Conservation (phyloP, 2,329 filamentous ascomycete genomes). For the Cladophialophora immunda region DNA sequence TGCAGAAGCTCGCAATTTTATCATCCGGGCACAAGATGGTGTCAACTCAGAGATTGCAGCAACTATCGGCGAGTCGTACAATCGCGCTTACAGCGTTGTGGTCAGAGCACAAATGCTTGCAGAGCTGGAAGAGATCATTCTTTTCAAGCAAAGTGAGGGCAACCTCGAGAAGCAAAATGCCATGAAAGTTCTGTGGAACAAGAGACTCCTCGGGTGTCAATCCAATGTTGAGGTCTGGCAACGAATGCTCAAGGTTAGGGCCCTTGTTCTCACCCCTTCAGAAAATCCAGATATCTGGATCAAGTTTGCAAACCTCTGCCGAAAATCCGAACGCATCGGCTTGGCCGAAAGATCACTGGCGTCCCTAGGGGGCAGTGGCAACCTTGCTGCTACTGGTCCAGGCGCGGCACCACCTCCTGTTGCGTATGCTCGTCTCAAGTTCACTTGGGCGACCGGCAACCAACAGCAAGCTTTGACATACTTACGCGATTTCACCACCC, state of each 20-base stretch:
- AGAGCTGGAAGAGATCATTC: constrained; percentile 96
- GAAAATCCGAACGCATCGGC: constrained; percentile 93
- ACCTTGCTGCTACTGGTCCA: constrained; percentile 42
- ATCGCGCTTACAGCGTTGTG: constrained; percentile 95
- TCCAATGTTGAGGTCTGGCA: constrained; percentile 99
- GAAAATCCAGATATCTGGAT: constrained; percentile 99
- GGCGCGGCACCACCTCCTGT: constrained; percentile 73
- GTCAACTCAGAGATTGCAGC: constrained; percentile 96
- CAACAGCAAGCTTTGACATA: constrained; percentile 70
- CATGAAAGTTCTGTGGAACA: constrained; percentile 95
- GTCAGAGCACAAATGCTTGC: constrained; percentile 99
- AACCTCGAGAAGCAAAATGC: constrained; percentile 88
- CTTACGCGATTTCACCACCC: constrained; percentile 68
- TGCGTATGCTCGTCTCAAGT: constrained; percentile 96
- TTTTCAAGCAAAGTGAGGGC: constrained; percentile 86
- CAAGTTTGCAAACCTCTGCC: constrained; percentile 97
- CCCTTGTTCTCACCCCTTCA: constrained; percentile 86
- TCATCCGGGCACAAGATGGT: constrained; percentile 90
- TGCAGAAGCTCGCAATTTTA: constrained; percentile 85
- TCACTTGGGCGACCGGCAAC: constrained; percentile 85
- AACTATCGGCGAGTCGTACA: constrained; percentile 97
- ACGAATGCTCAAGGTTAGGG: constrained; percentile 92
- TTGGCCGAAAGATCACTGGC: constrained; percentile 95
- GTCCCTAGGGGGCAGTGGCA: constrained; percentile 75
- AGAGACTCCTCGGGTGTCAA: constrained; percentile 90